Conservation (phyloP, 208 protist species). For the Endotrypanum monterogeii region DNA sequence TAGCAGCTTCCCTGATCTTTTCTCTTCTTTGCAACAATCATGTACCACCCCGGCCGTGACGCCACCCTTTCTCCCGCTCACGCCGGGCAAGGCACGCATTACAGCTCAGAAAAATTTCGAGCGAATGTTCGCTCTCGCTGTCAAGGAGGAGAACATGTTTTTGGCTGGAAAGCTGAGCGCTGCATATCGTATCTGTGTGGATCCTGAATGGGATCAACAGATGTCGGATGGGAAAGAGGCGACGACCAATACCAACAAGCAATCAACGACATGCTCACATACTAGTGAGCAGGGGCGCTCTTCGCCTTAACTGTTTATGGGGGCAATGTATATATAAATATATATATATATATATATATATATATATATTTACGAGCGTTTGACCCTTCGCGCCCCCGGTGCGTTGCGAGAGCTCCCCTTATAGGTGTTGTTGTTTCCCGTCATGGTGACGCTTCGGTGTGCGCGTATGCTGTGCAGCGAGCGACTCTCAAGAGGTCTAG, state of each 20-base stretch:
- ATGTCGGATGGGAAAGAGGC: conserved; percentile 9
- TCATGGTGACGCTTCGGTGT: background rate
- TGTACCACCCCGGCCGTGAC: background rate
- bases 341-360: no score
- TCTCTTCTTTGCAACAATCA: conserved; percentile 15
- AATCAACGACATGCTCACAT: background rate
- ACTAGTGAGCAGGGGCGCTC: background rate
- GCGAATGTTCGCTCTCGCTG: conserved; percentile 58
- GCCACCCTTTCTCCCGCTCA: conserved; percentile 29
- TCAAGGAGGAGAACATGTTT: conserved; percentile 62
- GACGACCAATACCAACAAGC: background rate
- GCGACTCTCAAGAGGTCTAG: no score
- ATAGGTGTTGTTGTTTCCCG: background rate
- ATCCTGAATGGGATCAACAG: conserved; percentile 60
- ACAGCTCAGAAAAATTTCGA: conserved; percentile 67
- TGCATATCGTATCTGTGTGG: conserved; percentile 77
- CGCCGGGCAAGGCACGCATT: conserved; percentile 32
- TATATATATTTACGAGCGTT: no score
- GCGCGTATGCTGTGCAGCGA: no score
- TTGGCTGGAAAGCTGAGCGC: conserved; percentile 81
- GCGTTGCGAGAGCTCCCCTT: background rate
- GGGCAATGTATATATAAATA: no score
- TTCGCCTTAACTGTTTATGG: background rate
- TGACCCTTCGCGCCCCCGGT: no score
- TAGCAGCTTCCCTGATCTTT: conserved; percentile 23